phyloP scores from a whole-genome alignment of 495 filamentous ascomycete species.

The Penicillium soppii region DNA sequence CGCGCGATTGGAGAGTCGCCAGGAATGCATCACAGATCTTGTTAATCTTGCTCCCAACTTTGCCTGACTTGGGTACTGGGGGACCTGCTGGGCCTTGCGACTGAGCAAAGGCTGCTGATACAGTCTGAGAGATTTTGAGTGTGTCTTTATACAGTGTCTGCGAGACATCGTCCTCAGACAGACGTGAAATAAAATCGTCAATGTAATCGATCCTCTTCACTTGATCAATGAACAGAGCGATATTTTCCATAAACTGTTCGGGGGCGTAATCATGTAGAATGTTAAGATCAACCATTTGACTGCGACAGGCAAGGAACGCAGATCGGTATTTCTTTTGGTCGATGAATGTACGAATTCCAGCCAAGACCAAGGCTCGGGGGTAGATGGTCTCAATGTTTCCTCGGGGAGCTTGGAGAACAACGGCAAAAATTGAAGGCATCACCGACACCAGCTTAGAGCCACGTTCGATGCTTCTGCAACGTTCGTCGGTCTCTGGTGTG shows the following conservation, averaged over 20 bases:
- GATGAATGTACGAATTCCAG: constrained; percentile 79
- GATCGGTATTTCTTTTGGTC: constrained; percentile 74
- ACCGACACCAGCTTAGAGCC: constrained; percentile 83
- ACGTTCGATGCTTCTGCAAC: constrained; percentile 89
- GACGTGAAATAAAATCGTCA: constrained; percentile 86
- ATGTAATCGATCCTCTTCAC: constrained; percentile 81
- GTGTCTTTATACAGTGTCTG: constrained; percentile 94
- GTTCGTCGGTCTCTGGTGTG: constrained; percentile 86
- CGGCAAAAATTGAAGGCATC: constrained; percentile 79
- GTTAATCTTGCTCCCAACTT: constrained; percentile 69
- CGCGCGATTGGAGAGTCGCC: constrained; percentile 56
- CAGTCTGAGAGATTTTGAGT: constrained; percentile 36
- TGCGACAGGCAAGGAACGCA: constrained; percentile 84
- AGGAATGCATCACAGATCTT: constrained; percentile 86
- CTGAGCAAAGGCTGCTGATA: constrained; percentile 28
- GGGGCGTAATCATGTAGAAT: constrained; percentile 93
- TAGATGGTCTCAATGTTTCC: constrained; percentile 96
- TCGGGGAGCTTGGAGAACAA: constrained; percentile 89
- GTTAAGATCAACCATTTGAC: constrained; percentile 95
- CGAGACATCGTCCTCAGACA: constrained; percentile 91
- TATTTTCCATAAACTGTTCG: constrained; percentile 72
- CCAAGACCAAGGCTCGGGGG: constrained; percentile 86
- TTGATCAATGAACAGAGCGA: constrained; percentile 80
- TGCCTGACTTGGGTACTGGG: constrained; percentile 6
- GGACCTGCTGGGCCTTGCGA: constrained; percentile 12